phyloP scores from a whole-genome alignment of 176 grass and related monocot genomes.

The Dactylis glomerata region DNA sequence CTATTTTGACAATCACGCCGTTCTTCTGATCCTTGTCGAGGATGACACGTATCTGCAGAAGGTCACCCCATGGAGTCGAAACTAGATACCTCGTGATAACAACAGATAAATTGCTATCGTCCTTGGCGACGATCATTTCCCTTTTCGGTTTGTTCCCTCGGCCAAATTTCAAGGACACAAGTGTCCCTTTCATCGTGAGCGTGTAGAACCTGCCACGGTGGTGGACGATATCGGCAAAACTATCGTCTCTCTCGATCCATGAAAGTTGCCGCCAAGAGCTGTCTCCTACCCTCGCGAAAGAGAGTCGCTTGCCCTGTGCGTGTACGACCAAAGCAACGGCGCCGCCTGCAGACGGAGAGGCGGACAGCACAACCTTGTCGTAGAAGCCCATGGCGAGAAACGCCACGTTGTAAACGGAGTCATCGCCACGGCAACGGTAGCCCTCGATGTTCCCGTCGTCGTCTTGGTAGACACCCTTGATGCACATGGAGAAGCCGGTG shows the following conservation, averaged over 20 bases:
- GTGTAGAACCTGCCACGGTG: background rate
- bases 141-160: background rate
- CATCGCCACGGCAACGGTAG: background rate
- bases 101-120: background rate
- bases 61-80: background rate
- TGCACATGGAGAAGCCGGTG: background rate
- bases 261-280: background rate
- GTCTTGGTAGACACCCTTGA: background rate
- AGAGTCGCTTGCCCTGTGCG: background rate
- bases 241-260: background rate
- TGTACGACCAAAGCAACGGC: background rate
- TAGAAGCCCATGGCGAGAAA: background rate
- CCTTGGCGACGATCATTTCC: background rate
- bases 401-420: background rate
- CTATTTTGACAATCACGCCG: background rate
- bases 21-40: background rate
- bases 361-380: background rate
- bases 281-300: background rate
- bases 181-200: background rate
- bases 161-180: background rate
- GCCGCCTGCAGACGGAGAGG: background rate
- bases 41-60: background rate
- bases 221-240: background rate
- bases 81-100: background rate
- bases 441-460: background rate